These are phyloP conservation scores for Colletotrichum echinochloae DNA, from an alignment of 2,329 filamentous ascomycete genomes.

Conservation along the genomic window DNA sequence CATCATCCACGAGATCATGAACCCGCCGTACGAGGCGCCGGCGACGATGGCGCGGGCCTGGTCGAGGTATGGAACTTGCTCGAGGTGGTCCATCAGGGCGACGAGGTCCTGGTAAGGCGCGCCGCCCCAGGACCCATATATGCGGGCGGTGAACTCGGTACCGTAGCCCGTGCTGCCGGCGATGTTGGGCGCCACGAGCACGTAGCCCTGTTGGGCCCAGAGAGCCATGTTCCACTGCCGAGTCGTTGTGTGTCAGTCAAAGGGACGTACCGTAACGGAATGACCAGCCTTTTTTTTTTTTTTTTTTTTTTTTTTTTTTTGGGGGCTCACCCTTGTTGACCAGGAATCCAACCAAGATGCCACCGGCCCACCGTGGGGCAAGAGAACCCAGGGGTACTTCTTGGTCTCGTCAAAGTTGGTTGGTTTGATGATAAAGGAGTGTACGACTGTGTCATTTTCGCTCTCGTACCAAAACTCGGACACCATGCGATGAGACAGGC, in stretches of 20 bases:
- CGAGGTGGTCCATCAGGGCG: slow-evolving; percentile 64
- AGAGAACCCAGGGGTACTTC: slow-evolving; percentile 53
- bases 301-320: too few relatives aligned
- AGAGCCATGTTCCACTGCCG: slow-evolving; percentile 64
- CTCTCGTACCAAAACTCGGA: slow-evolving; percentile 57
- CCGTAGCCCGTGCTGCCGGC: slow-evolving; percentile 70
- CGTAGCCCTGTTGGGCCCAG: slow-evolving; percentile 71
- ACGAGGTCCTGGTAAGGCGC: slow-evolving; percentile 67
- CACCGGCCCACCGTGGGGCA: slow-evolving; percentile 57
- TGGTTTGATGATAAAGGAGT: slow-evolving; percentile 55
- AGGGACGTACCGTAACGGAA: background rate
- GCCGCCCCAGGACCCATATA: slow-evolving; percentile 65
- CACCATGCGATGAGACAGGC: slow-evolving; percentile 52
- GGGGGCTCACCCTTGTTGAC: slow-evolving; percentile 55
- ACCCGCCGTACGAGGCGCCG: slow-evolving; percentile 69
- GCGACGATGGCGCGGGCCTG: slow-evolving; percentile 63
- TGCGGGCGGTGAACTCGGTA: slow-evolving; percentile 51
- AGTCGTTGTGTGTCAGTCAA: slow-evolving; percentile 11
- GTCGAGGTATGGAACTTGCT: slow-evolving; percentile 65
- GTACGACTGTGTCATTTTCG: slow-evolving; percentile 50
- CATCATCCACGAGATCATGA: slow-evolving; percentile 71
- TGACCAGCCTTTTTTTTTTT: background rate
- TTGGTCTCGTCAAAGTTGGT: slow-evolving; percentile 51
- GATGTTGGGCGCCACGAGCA: slow-evolving; percentile 70
- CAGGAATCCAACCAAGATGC: slow-evolving; percentile 65